These are phyloP conservation scores for Fusarium sp. DNA, from an alignment of 2,329 filamentous ascomycete genomes.

Conservation along the genomic window DNA sequence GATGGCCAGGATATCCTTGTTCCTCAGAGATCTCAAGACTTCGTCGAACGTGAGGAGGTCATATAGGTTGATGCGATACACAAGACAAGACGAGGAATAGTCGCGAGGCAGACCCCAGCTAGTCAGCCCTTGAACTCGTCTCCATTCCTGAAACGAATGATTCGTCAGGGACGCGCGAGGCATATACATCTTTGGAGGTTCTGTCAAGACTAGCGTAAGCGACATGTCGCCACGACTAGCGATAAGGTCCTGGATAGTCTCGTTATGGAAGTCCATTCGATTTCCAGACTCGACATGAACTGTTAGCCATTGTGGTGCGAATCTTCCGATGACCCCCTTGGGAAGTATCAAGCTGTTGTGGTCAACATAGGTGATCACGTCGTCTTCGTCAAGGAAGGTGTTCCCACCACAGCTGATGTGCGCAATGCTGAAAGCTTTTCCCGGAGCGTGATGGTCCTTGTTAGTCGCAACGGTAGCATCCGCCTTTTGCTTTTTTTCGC, in stretches of 20 bases:
- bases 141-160: slow-evolving; percentile 35
- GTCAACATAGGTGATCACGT: slow-evolving; percentile 58
- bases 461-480: not conserved
- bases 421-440: slow-evolving; percentile 31
- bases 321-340: slow-evolving; percentile 7
- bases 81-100: slow-evolving; percentile 55
- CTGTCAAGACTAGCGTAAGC: slow-evolving; percentile 64
- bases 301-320: slow-evolving; percentile 35
- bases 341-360: slow-evolving; percentile 50
- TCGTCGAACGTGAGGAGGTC: not conserved
- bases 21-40: slow-evolving; percentile 39
- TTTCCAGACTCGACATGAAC: slow-evolving; percentile 1
- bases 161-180: not conserved
- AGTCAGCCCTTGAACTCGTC: slow-evolving; percentile 49
- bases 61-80: slow-evolving; percentile 55
- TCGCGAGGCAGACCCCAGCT: slow-evolving; percentile 18
- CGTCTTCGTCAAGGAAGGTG: slow-evolving; percentile 51
- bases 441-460: slow-evolving; percentile 39
- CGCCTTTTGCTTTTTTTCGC: slow-evolving; percentile 44
- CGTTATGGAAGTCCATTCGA: slow-evolving; percentile 62
- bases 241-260: slow-evolving; percentile 61
- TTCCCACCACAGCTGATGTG: slow-evolving; percentile 62
- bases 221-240: slow-evolving; percentile 52
- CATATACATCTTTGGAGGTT: slow-evolving; percentile 64
- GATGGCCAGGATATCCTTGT: slow-evolving; percentile 43